These are phyloP conservation scores for Xylona heveae DNA, from an alignment of 495 filamentous ascomycete genomes.

Conservation along the genomic window DNA sequence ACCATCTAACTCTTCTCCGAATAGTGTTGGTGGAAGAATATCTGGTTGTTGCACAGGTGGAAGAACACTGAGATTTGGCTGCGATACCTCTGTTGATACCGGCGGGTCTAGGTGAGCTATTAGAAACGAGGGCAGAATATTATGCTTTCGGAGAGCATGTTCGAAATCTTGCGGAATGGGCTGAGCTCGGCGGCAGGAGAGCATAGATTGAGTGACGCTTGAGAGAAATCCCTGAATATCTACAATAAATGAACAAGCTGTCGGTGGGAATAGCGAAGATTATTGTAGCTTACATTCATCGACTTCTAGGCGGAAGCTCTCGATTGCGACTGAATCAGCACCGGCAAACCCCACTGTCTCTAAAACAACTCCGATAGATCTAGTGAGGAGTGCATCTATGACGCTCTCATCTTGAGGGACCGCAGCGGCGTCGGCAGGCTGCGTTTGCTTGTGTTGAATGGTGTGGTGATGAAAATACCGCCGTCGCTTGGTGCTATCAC, in stretches of 20 bases:
- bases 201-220: slow-evolving; percentile 38
- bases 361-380: slow-evolving; percentile 31
- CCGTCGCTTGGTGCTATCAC: neutral
- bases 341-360: slow-evolving; percentile 33
- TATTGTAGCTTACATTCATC: slow-evolving; percentile 36
- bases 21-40: slow-evolving; percentile 19
- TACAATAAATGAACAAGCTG: slow-evolving; percentile 11
- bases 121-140: slow-evolving; percentile 15
- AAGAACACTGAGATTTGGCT: slow-evolving; percentile 22
- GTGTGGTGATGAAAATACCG: slow-evolving; percentile 2
- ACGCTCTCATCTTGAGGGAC: slow-evolving; percentile 22
- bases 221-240: slow-evolving; percentile 36
- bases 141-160: slow-evolving; percentile 27
- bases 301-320: slow-evolving; percentile 29
- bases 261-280: neutral
- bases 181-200: slow-evolving; percentile 31
- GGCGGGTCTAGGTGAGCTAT: slow-evolving; percentile 19
- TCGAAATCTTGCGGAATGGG: slow-evolving; percentile 51
- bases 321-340: slow-evolving; percentile 33
- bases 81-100: slow-evolving; percentile 14
- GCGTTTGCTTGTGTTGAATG: slow-evolving; percentile 9
- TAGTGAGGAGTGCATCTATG: slow-evolving; percentile 29
- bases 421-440: slow-evolving; percentile 16
- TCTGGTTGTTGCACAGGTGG: slow-evolving; percentile 20
- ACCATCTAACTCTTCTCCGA: slow-evolving; percentile 31